A percentile compares a stretch with the other conserved stretches of the same genome.
Evolutionary conservation across 345 rosid species (phyloP).

Genomic region (Eutrema yunnanense): DNA sequence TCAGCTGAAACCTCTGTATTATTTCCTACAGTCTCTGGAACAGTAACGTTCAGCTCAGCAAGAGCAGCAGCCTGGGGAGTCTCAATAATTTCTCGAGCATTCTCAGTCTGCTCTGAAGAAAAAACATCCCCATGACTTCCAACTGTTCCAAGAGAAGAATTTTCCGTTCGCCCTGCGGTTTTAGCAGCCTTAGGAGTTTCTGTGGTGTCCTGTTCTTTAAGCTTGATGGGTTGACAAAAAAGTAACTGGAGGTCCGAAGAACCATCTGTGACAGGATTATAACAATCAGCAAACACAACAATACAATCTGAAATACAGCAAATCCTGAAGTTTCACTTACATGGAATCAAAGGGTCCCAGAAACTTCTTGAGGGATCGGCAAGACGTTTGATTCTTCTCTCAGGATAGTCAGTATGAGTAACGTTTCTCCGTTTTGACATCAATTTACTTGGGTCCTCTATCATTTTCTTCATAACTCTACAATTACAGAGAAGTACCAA

Average conservation of each 20-base stretch:
- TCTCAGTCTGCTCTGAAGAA: neutral
- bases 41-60: constrained; percentile 15
- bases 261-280: constrained; percentile 35
- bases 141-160: neutral
- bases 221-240: constrained; percentile 19
- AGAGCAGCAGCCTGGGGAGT: constrained; percentile 16
- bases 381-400: constrained; percentile 37
- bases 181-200: constrained; percentile 8
- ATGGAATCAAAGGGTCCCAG: constrained; percentile 51
- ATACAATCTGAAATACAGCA: neutral
- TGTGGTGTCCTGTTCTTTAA: neutral
- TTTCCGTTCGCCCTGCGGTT: neutral
- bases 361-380: constrained; percentile 35
- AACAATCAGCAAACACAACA: constrained; percentile 25
- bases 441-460: constrained; percentile 58
- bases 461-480: constrained; percentile 49
- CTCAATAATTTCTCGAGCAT: constrained; percentile 19
- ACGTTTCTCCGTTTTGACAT: constrained; percentile 48
- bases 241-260: constrained; percentile 50
- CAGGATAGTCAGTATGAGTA: constrained; percentile 33
- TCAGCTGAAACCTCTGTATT: neutral
- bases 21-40: neutral
- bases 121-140: neutral
- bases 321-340: constrained; percentile 36
- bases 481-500: constrained; percentile 12